Evolutionary conservation across 192 early-diverging fungal species (phyloP).

Genomic region (Entomortierella beljakovae): DNA sequence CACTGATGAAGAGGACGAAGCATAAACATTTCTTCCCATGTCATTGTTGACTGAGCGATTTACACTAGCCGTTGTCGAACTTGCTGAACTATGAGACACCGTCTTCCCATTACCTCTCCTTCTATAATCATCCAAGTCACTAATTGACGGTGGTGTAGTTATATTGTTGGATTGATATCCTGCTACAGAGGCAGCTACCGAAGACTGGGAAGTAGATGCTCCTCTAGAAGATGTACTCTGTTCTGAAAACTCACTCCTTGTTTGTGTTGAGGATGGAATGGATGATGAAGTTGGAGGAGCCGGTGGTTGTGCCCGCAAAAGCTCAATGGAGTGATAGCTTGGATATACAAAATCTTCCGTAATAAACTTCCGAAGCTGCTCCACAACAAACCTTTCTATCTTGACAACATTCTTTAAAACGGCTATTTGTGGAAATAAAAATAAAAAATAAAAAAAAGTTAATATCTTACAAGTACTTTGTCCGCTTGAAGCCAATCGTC

Average conservation of each 20-base stretch:
- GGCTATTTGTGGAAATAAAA: conserved; percentile 8
- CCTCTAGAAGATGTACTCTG: not conserved
- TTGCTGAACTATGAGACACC: conserved; percentile 1
- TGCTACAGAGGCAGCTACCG: not conserved
- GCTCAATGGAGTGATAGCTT: conserved; percentile 74
- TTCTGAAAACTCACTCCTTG: not conserved
- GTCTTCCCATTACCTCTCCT: not conserved
- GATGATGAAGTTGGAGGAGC: not conserved
- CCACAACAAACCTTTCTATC: conserved; percentile 82
- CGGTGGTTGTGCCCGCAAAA: conserved; percentile 19
- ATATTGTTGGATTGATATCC: not conserved
- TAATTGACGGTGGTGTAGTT: not conserved
- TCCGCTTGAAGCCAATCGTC: no score
- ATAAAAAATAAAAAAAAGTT: not conserved
- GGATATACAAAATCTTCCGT: conserved; percentile 86
- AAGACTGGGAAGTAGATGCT: not conserved
- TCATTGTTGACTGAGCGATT: conserved; percentile 10
- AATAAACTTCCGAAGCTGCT: conserved; percentile 79
- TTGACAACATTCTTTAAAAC: conserved; percentile 88
- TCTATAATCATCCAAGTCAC: no score
- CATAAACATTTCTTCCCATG: no score
- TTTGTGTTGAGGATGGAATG: not conserved
- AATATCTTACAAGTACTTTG: not conserved
- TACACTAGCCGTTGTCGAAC: conserved; percentile 10
- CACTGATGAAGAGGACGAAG: conserved; percentile 6